These are phyloP conservation scores for Ophiocordyceps camponoti-leonardi DNA, from an alignment of 2,329 filamentous ascomycete species.

Conservation along the genomic window DNA sequence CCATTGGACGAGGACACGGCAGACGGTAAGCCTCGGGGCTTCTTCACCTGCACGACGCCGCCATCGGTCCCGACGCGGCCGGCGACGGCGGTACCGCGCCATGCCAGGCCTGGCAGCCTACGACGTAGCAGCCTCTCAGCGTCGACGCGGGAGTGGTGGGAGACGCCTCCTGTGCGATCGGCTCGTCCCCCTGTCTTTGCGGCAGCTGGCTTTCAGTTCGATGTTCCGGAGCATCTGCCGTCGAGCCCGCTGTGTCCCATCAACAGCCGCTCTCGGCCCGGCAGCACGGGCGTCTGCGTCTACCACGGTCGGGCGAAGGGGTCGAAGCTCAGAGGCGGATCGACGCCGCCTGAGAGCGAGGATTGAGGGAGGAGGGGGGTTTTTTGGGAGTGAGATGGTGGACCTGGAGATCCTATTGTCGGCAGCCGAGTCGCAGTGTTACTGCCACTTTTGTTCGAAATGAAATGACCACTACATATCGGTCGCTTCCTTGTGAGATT, in stretches of 20 bases:
- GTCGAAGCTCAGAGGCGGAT: not conserved
- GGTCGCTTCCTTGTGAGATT: no score
- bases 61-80: constrained; percentile 5
- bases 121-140: constrained; percentile 8
- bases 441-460: no score
- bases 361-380: not conserved
- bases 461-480: no score
- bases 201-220: constrained; percentile 23
- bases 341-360: not conserved
- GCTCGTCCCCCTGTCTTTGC: constrained; percentile 1
- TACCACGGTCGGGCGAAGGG: constrained; percentile 22
- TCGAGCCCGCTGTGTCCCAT: constrained; percentile 33
- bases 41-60: constrained; percentile 24
- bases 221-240: constrained; percentile 32
- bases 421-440: no score
- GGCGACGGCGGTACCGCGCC: not conserved
- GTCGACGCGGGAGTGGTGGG: constrained; percentile 19
- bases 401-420: no score
- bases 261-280: constrained; percentile 23
- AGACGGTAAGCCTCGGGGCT: constrained; percentile 19
- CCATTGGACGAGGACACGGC: constrained; percentile 21
- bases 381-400: not conserved
- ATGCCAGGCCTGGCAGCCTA: constrained; percentile 3
- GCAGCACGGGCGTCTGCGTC: constrained; percentile 31
- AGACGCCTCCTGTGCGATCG: constrained; percentile 9